A percentile compares a stretch with the other conserved stretches of the same genome.
phyloP scores from a whole-genome alignment of 495 filamentous ascomycete species.

The Aspergillus bridgeri region DNA sequence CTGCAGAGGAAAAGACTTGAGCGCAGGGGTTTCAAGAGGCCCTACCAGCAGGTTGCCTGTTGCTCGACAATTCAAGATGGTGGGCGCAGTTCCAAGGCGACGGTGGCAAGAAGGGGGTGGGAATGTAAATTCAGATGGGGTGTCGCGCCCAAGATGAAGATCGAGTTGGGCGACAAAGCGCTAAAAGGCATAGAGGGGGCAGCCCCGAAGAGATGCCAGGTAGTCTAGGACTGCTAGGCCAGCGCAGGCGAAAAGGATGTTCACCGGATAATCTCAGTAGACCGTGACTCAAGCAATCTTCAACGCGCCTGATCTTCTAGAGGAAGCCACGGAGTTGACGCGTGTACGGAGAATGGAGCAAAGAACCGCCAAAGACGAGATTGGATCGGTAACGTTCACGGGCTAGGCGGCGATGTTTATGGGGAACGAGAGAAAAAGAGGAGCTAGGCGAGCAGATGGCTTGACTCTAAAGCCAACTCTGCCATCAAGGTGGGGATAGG shows the following conservation, averaged over 20 bases:
- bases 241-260: background rate
- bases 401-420: conserved; percentile 3
- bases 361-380: background rate
- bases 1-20: background rate
- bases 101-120: background rate
- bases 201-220: background rate
- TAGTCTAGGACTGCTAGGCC: background rate
- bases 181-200: background rate
- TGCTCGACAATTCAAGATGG: background rate
- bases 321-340: background rate
- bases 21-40: background rate
- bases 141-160: background rate
- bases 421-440: conserved; percentile 7
- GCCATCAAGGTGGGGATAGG: conserved; percentile 18
- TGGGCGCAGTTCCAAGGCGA: background rate
- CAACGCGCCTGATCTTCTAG: background rate
- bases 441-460: conserved; percentile 17
- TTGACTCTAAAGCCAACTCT: conserved; percentile 21
- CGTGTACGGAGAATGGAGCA: background rate
- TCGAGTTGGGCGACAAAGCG: background rate
- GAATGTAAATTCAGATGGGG: background rate
- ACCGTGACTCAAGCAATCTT: background rate
- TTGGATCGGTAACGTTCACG: background rate
- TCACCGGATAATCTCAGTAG: background rate
- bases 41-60: background rate